Percentiles rank a stretch among this genome's conserved stretches.
phyloP scores from a whole-genome alignment of 2,329 filamentous ascomycete species.

The Pseudogymnoascus sp. region DNA sequence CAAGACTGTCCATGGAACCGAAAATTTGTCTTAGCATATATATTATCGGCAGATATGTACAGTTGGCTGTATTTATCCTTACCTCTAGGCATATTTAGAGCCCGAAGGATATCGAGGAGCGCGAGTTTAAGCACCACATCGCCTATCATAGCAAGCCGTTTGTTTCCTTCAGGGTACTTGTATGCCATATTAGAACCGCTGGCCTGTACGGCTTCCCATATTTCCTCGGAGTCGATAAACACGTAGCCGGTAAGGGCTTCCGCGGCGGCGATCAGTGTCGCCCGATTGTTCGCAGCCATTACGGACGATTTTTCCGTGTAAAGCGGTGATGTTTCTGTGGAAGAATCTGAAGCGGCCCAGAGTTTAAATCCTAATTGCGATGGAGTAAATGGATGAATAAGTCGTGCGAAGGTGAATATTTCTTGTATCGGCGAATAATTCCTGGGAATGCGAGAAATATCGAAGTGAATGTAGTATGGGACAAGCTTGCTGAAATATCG shows the following conservation, averaged over 20 bases:
- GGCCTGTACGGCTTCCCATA: neutral
- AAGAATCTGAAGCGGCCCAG: neutral
- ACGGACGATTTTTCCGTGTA: neutral
- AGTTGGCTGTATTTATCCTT: neutral
- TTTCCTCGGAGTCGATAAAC: neutral
- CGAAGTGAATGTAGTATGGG: neutral
- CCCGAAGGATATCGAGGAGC: neutral
- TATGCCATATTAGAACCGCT: neutral
- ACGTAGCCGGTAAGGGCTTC: neutral
- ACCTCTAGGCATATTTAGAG: neutral
- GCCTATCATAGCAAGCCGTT: neutral
- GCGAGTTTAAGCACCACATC: neutral
- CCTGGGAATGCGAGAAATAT: neutral
- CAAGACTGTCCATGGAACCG: neutral
- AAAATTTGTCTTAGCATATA: neutral
- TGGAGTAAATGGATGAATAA: neutral
- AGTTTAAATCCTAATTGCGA: neutral
- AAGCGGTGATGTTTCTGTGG: neutral
- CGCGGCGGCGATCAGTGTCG: neutral
- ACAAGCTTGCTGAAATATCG: neutral
- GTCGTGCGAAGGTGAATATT: neutral
- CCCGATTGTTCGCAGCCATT: neutral
- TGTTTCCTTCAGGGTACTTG: neutral
- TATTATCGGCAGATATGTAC: no score
- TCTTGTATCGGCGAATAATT: neutral